These are phyloP conservation scores for Yamadazyma philogaea DNA, from an alignment of 805 yeast species.

Conservation along the genomic window DNA sequence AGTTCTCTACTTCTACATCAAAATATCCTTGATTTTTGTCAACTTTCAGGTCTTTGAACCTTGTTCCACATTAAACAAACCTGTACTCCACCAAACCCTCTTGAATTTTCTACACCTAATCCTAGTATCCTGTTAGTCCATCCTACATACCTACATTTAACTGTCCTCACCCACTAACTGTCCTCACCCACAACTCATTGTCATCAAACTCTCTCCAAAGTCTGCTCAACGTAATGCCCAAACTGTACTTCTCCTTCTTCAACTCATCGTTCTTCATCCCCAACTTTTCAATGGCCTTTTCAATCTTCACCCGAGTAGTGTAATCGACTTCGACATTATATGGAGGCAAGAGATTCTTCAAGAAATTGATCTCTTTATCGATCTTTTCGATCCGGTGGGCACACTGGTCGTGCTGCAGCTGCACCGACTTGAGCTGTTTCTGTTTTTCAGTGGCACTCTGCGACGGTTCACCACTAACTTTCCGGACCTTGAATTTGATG, in stretches of 20 bases:
- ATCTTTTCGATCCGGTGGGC: constrained; percentile 32
- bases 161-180: constrained; percentile 10
- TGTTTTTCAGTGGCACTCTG: constrained; percentile 3
- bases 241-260: constrained; percentile 37
- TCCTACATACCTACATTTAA: too few species aligned
- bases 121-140: too few species aligned
- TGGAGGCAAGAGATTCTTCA: constrained; percentile 40
- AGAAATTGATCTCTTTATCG: constrained; percentile 38
- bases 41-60: too few species aligned
- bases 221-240: constrained; percentile 42
- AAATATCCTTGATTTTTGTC: too few species aligned
- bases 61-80: too few species aligned
- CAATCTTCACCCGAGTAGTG: constrained; percentile 37
- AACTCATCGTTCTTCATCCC: constrained; percentile 39
- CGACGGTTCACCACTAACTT: constrained; percentile 19
- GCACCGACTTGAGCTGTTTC: constrained; percentile 21
- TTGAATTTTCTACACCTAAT: too few species aligned
- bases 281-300: constrained; percentile 39
- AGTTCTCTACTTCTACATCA: too few species aligned
- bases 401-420: constrained; percentile 35
- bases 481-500: constrained; percentile 32
- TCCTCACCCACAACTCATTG: constrained; percentile 42
- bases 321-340: constrained; percentile 43
- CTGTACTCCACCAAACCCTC: too few species aligned
- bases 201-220: constrained; percentile 43